These are phyloP conservation scores for Aspergillus sp. DNA, from an alignment of 2,329 filamentous ascomycete species.

Conservation along the genomic window DNA sequence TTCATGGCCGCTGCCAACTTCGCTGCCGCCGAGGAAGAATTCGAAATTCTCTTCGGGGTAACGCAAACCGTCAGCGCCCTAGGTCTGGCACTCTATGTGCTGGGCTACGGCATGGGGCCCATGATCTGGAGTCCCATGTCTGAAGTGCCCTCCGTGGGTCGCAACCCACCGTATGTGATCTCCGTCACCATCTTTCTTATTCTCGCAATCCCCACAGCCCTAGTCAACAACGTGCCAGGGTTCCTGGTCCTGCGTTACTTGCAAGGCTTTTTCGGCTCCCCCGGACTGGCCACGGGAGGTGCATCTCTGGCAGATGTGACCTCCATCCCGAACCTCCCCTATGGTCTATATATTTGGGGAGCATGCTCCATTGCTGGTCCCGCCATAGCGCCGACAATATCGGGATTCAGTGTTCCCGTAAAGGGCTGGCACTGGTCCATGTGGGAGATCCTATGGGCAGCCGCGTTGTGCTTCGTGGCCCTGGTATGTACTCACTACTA, in stretches of 20 bases:
- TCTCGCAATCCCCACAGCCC: conserved; percentile 61
- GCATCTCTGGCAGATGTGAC: conserved; percentile 4
- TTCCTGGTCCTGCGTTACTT: conserved; percentile 66
- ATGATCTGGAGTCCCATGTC: conserved; percentile 66
- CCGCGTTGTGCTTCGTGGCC: neutral
- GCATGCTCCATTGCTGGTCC: neutral
- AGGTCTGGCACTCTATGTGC: neutral
- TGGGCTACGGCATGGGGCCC: conserved; percentile 48
- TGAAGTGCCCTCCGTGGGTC: conserved; percentile 65
- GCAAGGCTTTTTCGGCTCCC: conserved; percentile 57
- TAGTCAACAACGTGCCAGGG: conserved; percentile 61
- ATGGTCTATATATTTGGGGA: conserved; percentile 7
- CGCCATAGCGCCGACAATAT: neutral
- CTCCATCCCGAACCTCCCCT: conserved; percentile 8
- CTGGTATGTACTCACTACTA: neutral
- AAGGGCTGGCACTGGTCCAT: neutral
- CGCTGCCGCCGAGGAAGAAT: neutral
- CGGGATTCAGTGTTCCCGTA: neutral
- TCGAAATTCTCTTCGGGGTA: neutral
- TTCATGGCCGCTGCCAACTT: neutral
- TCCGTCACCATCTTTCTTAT: conserved; percentile 68
- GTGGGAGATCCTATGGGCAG: conserved; percentile 1
- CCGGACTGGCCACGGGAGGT: conserved; percentile 9
- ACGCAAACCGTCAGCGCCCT: neutral
- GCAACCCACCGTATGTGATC: conserved; percentile 65